Conservation (phyloP, 495 filamentous ascomycete species). For the Xylaria intraflava region DNA sequence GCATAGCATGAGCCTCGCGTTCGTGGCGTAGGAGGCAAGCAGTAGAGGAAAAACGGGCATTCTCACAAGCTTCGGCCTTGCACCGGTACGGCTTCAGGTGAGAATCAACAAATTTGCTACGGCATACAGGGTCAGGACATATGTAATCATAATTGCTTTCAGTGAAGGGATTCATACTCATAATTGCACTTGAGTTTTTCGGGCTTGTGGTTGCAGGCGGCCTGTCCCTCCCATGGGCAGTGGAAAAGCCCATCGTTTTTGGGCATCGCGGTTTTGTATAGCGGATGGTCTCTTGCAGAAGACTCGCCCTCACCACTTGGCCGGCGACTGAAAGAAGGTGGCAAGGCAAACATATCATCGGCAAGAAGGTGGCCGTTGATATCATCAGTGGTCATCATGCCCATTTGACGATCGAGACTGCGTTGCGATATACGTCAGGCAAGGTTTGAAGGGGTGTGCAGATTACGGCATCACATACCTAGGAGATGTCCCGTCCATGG, state of each 20-base stretch:
- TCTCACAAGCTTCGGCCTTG: constrained; percentile 70
- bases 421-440: constrained; percentile 23
- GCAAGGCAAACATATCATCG: constrained; percentile 40
- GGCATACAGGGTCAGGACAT: constrained; percentile 8
- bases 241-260: constrained; percentile 75
- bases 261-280: constrained; percentile 64
- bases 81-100: constrained; percentile 91
- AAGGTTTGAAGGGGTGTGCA: constrained; percentile 11
- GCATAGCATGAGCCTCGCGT: constrained; percentile 88
- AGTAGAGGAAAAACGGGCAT: constrained; percentile 82
- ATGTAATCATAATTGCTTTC: constrained; percentile 11
- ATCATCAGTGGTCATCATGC: constrained; percentile 37
- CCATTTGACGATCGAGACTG: constrained; percentile 32
- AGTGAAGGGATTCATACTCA: constrained; percentile 56
- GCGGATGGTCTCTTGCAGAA: constrained; percentile 63
- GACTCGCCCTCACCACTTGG: constrained; percentile 50
- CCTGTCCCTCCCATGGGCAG: constrained; percentile 75
- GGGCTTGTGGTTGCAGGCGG: constrained; percentile 73
- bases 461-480: constrained; percentile 36
- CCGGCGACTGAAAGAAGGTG: constrained; percentile 39
- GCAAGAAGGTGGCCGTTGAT: constrained; percentile 34
- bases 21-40: constrained; percentile 92
- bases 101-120: constrained; percentile 89
- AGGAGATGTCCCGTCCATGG: constrained; percentile 40
- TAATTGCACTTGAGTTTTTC: constrained; percentile 97